Evolutionary conservation across 495 filamentous ascomycete genomes (phyloP).

Genomic region (Penicillium taxi): DNA sequence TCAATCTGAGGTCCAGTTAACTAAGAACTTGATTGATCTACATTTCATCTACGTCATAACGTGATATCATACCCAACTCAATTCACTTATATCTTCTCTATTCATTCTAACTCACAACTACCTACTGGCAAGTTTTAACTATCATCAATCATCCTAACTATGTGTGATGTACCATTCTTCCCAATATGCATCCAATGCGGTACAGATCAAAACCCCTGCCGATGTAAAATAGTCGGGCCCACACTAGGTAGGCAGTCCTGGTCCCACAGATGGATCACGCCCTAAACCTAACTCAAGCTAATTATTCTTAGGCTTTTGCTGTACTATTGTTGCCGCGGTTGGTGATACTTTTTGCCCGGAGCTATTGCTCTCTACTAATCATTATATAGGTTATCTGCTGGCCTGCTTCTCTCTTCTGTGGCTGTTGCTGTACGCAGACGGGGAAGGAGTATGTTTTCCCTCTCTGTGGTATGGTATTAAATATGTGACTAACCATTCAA

Average conservation of each 20-base stretch:
- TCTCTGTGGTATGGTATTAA: no score
- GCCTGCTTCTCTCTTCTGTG: slow-evolving; percentile 52
- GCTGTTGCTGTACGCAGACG: slow-evolving; percentile 48
- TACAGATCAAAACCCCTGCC: slow-evolving; percentile 54
- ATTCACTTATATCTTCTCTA: not conserved
- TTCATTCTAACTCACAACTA: not conserved
- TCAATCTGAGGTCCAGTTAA: no score
- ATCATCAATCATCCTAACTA: slow-evolving; percentile 7
- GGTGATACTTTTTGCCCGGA: slow-evolving; percentile 15
- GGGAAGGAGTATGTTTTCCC: slow-evolving; percentile 45
- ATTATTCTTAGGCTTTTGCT: slow-evolving; percentile 30
- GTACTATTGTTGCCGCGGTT: slow-evolving; percentile 46
- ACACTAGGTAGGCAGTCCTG: slow-evolving; percentile 39
- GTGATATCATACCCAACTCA: slow-evolving; percentile 4
- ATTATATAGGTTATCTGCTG: slow-evolving; percentile 46
- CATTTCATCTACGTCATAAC: slow-evolving; percentile 5
- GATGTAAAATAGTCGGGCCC: slow-evolving; percentile 55
- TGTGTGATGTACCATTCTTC: slow-evolving; percentile 36
- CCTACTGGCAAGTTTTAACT: no score
- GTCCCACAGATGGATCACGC: not conserved
- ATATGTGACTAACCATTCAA: slow-evolving; percentile 20
- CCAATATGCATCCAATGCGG: slow-evolving; percentile 50
- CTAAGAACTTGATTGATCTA: not conserved
- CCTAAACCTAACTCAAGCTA: not conserved
- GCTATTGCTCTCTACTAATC: not conserved